A percentile compares a stretch with the other conserved stretches of the same genome.
These are phyloP conservation scores for Tylopilus orsonianus DNA, from an alignment of 1,284 basidiomycete species.

Conservation along the genomic window DNA sequence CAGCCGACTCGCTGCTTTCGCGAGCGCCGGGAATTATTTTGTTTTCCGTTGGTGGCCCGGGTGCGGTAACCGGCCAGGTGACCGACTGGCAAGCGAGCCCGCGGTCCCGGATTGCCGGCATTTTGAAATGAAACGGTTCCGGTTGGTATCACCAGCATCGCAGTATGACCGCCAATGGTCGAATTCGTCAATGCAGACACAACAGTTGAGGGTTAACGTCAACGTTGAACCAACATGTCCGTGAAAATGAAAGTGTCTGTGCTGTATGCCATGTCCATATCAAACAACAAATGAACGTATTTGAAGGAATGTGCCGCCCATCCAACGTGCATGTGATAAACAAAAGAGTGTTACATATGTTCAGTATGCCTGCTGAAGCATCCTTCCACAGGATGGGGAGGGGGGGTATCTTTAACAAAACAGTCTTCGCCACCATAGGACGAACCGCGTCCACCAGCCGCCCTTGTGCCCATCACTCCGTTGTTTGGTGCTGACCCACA, in stretches of 20 bases:
- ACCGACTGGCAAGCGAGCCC: not conserved
- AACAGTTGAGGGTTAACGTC: too few species aligned
- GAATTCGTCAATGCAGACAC: too few species aligned
- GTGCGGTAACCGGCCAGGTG: not conserved
- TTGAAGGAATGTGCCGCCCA: slow-evolving; percentile 24
- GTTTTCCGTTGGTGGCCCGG: not conserved
- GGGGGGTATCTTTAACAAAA: slow-evolving; percentile 54
- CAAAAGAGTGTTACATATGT: slow-evolving; percentile 38
- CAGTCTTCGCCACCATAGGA: slow-evolving; percentile 66
- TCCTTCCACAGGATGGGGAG: slow-evolving; percentile 2
- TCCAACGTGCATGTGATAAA: slow-evolving; percentile 26
- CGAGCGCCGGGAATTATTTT: not conserved
- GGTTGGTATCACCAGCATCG: slow-evolving; percentile 3
- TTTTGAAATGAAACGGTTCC: slow-evolving; percentile 18
- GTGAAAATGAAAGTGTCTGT: not conserved
- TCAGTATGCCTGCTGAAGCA: slow-evolving; percentile 24
- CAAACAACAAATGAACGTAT: slow-evolving; percentile 24
- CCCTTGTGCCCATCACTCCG: slow-evolving; percentile 65
- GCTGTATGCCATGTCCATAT: slow-evolving; percentile 21
- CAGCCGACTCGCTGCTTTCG: not conserved
- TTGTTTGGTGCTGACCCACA: slow-evolving; percentile 61
- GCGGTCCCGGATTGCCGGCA: slow-evolving; percentile 15
- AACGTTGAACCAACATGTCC: slow-evolving; percentile 4
- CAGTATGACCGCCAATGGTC: not conserved
- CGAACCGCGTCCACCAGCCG: slow-evolving; percentile 71